Evolutionary conservation across 164 flowering plant species (phyloP).

Genomic region (Kalanchoe fedtschenkoi): DNA sequence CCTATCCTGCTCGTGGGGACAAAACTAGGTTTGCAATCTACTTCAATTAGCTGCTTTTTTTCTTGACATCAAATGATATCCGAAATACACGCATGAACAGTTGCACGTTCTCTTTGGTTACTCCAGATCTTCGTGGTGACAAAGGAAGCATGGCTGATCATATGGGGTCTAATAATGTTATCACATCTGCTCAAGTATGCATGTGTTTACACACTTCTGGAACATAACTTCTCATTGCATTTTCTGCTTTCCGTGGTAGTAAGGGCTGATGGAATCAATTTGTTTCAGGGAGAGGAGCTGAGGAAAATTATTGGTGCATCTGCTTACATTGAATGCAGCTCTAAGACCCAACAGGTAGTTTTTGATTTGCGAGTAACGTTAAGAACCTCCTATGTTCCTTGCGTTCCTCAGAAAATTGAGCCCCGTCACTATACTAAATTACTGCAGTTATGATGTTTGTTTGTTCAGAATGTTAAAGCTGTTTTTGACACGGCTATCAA

Average conservation of each 20-base stretch:
- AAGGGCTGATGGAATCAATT: slow-evolving; percentile 1
- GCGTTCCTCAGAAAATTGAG: too few relatives aligned
- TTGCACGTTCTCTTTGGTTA: not conserved
- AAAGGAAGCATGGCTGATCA: slow-evolving; percentile 69
- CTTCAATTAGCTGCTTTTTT: not conserved
- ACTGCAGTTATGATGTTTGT: not conserved
- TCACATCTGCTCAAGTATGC: slow-evolving; percentile 77
- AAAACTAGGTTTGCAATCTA: slow-evolving; percentile 80
- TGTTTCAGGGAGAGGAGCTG: slow-evolving; percentile 75
- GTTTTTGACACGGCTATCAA: slow-evolving; percentile 98
- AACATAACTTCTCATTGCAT: not conserved
- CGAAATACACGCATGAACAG: not conserved
- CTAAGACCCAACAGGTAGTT: slow-evolving; percentile 93
- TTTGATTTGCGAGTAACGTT: too few relatives aligned
- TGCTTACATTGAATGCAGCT: slow-evolving; percentile 94
- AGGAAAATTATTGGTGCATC: slow-evolving; percentile 98
- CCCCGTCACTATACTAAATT: not conserved
- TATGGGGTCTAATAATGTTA: slow-evolving; percentile 44
- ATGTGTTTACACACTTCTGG: not conserved
- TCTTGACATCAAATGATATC: not conserved
- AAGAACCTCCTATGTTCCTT: too few relatives aligned
- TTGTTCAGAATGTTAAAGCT: slow-evolving; percentile 78
- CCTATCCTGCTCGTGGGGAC: slow-evolving; percentile 97
- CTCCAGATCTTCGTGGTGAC: slow-evolving; percentile 81
- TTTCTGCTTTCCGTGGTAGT: not conserved